These are phyloP conservation scores for Plasmodium gaboni DNA, from an alignment of 169 alveolate species.

Conservation along the genomic window DNA sequence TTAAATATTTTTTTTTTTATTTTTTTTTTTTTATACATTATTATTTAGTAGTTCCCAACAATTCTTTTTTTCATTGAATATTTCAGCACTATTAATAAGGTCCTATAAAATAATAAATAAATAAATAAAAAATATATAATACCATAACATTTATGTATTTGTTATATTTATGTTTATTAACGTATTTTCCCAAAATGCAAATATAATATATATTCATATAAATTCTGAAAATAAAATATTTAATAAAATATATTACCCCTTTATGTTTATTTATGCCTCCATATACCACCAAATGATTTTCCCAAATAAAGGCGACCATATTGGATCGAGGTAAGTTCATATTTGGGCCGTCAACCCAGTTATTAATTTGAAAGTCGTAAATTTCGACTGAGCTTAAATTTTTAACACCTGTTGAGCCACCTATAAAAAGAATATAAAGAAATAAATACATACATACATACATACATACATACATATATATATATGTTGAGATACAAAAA, in stretches of 20 bases:
- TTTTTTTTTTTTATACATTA: neutral
- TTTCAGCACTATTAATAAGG: constrained; percentile 57
- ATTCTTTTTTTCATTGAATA: constrained; percentile 57
- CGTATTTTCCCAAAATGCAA: no score
- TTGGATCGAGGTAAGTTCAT: constrained; percentile 50
- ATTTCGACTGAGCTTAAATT: constrained; percentile 67
- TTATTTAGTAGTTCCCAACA: constrained; percentile 48
- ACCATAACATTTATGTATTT: neutral
- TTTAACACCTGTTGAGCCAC: constrained; percentile 72
- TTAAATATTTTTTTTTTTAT: neutral
- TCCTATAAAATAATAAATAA: constrained; percentile 9
- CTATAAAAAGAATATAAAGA: constrained; percentile 19
- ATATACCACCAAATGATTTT: constrained; percentile 63
- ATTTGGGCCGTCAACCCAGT: constrained; percentile 58
- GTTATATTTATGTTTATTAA: no score
- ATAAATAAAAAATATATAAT: neutral
- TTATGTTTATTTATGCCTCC: constrained; percentile 59
- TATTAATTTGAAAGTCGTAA: constrained; percentile 41
- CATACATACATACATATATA: no score
- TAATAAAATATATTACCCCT: constrained; percentile 27
- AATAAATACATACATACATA: neutral
- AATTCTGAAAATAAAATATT: neutral
- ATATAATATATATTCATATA: no score
- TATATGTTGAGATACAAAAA: neutral
- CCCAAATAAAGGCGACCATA: constrained; percentile 62